These are phyloP conservation scores for Aspergillus pseudonomiae DNA, from an alignment of 2,329 filamentous ascomycete species.

Conservation along the genomic window DNA sequence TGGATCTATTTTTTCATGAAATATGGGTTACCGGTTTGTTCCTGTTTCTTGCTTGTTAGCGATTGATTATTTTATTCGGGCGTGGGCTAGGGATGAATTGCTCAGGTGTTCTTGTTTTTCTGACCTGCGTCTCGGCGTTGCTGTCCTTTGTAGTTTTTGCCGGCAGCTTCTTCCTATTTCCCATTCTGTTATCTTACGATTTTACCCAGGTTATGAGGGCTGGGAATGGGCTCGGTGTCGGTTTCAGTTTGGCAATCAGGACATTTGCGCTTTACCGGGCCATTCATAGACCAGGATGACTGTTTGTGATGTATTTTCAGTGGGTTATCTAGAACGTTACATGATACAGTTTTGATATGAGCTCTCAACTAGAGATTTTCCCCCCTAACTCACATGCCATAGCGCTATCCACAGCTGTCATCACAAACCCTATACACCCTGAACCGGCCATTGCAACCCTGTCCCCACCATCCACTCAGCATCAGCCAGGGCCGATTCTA, in stretches of 20 bases:
- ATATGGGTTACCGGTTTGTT: conserved; percentile 11
- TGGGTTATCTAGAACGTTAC: neutral
- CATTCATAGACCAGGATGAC: conserved; percentile 7
- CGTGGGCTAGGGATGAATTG: conserved; percentile 1
- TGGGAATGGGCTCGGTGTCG: neutral
- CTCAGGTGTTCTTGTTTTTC: conserved; percentile 5
- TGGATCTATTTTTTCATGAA: conserved; percentile 9
- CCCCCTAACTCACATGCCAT: no score
- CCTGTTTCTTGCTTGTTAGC: conserved; percentile 15
- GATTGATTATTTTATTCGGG: conserved; percentile 9
- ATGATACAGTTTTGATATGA: neutral
- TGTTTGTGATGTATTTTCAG: neutral
- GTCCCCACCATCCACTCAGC: neutral
- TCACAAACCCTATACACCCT: neutral
- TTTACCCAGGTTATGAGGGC: neutral
- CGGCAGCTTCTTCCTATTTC: neutral
- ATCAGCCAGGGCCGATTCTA: neutral
- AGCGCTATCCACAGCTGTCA: neutral
- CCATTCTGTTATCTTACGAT: conserved; percentile 1
- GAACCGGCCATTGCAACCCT: neutral
- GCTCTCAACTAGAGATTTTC: neutral
- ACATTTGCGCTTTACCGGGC: neutral
- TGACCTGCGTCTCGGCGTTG: neutral
- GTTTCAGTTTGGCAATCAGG: conserved; percentile 1
- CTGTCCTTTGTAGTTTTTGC: conserved; percentile 1